phyloP scores from a whole-genome alignment of 2,329 filamentous ascomycete species.

The Aspergillus awamori region DNA sequence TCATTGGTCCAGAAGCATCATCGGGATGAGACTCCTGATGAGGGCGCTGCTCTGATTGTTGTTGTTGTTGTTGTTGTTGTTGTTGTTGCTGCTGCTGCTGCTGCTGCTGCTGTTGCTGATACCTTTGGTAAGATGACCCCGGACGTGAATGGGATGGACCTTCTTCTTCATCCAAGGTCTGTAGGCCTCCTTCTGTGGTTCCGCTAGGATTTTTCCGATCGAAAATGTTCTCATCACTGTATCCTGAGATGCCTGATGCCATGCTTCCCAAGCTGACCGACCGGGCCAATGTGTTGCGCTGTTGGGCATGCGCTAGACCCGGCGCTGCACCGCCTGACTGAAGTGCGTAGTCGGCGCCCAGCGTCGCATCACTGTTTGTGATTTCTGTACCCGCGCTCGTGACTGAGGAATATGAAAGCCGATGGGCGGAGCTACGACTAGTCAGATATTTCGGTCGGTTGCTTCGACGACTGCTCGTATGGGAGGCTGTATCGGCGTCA shows the following conservation, averaged over 20 bases:
- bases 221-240: constrained; percentile 53
- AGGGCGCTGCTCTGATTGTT: constrained; percentile 21
- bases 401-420: constrained; percentile 61
- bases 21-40: constrained; percentile 39
- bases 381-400: constrained; percentile 61
- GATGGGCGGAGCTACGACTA: constrained; percentile 59
- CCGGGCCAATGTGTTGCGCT: constrained; percentile 61
- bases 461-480: constrained; percentile 33
- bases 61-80: too few species aligned
- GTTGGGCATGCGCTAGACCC: constrained; percentile 25
- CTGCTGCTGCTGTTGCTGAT: constrained; percentile 26
- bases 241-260: constrained; percentile 69
- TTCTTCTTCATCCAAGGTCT: constrained; percentile 64
- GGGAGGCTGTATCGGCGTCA: constrained; percentile 25
- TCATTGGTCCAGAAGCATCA: constrained; percentile 60
- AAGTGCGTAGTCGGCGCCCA: constrained; percentile 77
- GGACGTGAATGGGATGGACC: constrained; percentile 37
- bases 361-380: constrained; percentile 70
- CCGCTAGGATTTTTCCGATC: constrained; percentile 47
- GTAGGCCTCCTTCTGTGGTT: constrained; percentile 52
- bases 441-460: constrained; percentile 60
- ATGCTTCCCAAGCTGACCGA: constrained; percentile 89
- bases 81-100: constrained; percentile 28
- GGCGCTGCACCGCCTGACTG: constrained; percentile 78
- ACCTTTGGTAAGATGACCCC: constrained; percentile 37